Conservation (phyloP, 2,329 filamentous ascomycete species). For the Pleomassaria siparia region DNA sequence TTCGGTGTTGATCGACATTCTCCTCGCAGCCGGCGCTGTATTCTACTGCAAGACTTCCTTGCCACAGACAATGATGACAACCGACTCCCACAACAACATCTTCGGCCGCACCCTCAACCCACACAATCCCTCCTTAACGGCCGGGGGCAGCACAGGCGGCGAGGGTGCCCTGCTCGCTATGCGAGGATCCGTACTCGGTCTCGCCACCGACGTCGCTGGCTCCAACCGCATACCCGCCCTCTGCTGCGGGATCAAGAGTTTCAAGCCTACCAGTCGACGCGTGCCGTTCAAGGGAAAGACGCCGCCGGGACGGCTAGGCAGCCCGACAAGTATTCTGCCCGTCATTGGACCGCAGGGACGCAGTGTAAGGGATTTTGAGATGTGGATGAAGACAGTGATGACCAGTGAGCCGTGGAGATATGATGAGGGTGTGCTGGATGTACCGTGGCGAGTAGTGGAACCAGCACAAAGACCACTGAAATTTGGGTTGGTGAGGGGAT, state of each 20-base stretch:
- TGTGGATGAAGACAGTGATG: constrained; percentile 48
- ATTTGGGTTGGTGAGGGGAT: constrained; percentile 54
- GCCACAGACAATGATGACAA: constrained; percentile 51
- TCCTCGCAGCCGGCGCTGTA: constrained; percentile 49
- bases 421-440: constrained; percentile 46
- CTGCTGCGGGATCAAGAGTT: constrained; percentile 55
- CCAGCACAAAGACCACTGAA: constrained; percentile 34
- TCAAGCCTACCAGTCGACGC: constrained; percentile 56
- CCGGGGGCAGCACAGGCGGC: constrained; percentile 68
- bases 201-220: constrained; percentile 64
- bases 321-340: constrained; percentile 36
- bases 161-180: constrained; percentile 63
- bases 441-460: constrained; percentile 49
- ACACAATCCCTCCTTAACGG: constrained; percentile 59
- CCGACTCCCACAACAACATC: constrained; percentile 62
- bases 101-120: constrained; percentile 67
- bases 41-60: constrained; percentile 58
- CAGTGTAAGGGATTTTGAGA: constrained; percentile 43
- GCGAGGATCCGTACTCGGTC: constrained; percentile 60
- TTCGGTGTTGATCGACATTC: constrained; percentile 39
- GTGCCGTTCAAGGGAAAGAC: constrained; percentile 47
- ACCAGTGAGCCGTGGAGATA: constrained; percentile 48
- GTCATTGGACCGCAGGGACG: constrained; percentile 49
- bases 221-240: constrained; percentile 82
- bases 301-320: constrained; percentile 32